phyloP scores from a whole-genome alignment of 1,284 basidiomycete genomes.

The Ustilago xerochloae region DNA sequence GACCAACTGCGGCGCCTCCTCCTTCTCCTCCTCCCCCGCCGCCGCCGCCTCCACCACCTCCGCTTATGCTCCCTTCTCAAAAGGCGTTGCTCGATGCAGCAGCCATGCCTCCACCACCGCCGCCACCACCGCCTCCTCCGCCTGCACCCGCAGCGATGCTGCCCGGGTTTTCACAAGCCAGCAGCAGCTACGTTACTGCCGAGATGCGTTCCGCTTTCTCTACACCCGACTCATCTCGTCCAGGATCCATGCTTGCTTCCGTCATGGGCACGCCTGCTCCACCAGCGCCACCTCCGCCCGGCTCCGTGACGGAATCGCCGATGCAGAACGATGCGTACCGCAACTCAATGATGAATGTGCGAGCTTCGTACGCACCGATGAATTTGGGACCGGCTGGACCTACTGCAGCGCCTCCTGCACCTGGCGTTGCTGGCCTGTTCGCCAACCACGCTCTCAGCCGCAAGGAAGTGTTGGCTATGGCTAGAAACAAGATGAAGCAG shows the following conservation, averaged over 20 bases:
- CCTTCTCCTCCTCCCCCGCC: constrained; percentile 38
- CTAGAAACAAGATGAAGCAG: constrained; percentile 94
- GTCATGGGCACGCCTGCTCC: constrained; percentile 69
- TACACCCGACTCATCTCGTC: constrained; percentile 46
- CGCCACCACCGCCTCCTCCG: constrained; percentile 52
- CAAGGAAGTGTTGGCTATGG: constrained; percentile 86
- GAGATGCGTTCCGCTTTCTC: constrained; percentile 50
- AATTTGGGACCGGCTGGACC: constrained; percentile 60
- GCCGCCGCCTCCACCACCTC: constrained; percentile 46
- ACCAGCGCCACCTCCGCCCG: constrained; percentile 69
- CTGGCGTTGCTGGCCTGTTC: constrained; percentile 74
- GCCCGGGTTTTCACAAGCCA: constrained; percentile 16
- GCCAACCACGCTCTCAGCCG: constrained; percentile 68
- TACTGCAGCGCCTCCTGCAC: constrained; percentile 64
- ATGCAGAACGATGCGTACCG: constrained; percentile 35
- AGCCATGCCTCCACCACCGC: constrained; percentile 50
- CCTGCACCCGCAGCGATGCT: constrained; percentile 41
- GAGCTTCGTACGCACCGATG: constrained; percentile 49
- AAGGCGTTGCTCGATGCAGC: constrained; percentile 33
- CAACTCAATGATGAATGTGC: constrained; percentile 65
- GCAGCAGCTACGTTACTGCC: constrained; percentile 11
- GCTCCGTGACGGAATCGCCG: constrained; percentile 42
- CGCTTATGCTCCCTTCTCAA: constrained; percentile 30
- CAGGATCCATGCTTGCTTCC: constrained; percentile 44
- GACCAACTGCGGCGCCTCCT: constrained; percentile 10